phyloP scores from a whole-genome alignment of 345 rosid genomes.

The Brassica juncea region DNA sequence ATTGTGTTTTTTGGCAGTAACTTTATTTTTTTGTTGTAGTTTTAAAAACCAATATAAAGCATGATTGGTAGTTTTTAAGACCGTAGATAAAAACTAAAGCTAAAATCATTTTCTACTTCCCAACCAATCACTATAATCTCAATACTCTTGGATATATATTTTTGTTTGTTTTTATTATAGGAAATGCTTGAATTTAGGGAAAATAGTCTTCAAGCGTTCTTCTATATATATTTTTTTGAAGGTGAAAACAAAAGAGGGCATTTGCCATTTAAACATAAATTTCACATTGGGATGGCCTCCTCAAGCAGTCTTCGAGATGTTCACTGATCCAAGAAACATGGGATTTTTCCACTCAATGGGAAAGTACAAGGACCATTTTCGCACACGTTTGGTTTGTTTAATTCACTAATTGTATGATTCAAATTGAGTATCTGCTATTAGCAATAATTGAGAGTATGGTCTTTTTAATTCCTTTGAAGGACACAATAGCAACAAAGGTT shows the following conservation, averaged over 20 bases:
- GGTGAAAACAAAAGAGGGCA: slow-evolving; percentile 56
- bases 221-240: not conserved
- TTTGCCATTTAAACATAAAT: slow-evolving; percentile 14
- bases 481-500: slow-evolving; percentile 10
- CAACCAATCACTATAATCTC: no score
- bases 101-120: no score
- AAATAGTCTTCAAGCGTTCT: slow-evolving; percentile 28
- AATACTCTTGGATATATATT: not conserved
- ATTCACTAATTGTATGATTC: not conserved
- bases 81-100: no score
- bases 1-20: no score
- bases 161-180: not conserved
- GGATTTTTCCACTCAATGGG: slow-evolving; percentile 11
- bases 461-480: not conserved
- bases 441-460: not conserved
- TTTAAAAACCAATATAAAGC: no score
- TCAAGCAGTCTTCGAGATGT: not conserved
- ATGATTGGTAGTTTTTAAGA: no score
- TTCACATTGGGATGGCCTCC: slow-evolving; percentile 6
- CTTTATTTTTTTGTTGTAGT: no score
- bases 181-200: not conserved
- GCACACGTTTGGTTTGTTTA: slow-evolving; percentile 12
- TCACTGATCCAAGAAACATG: not conserved
- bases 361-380: not conserved
- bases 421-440: not conserved